These are phyloP conservation scores for Toxoplasma gondii DNA, from an alignment of 169 alveolate genomes.

Conservation along the genomic window DNA sequence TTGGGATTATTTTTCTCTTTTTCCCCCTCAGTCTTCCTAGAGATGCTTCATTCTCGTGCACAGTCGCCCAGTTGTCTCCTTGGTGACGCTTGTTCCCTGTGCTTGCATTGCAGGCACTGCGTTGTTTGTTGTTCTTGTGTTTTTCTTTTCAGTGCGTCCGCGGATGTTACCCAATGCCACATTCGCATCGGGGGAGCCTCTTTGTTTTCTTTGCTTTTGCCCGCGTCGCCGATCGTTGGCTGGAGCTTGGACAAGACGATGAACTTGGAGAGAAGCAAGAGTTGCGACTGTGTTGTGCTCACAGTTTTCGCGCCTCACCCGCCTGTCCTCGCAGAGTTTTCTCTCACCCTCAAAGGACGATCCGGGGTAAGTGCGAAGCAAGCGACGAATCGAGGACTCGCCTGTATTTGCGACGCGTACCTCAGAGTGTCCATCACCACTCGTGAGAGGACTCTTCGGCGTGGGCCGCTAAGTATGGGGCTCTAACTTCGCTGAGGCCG, in stretches of 20 bases:
- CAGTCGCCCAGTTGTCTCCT: too few species aligned
- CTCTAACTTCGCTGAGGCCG: too few species aligned
- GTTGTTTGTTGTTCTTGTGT: not conserved
- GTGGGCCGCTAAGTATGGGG: too few species aligned
- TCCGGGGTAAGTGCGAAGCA: not conserved
- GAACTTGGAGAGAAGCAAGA: not conserved
- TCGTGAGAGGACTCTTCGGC: too few species aligned
- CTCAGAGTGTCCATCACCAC: too few species aligned
- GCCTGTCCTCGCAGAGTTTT: not conserved
- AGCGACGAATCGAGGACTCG: too few species aligned
- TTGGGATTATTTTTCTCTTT: not conserved
- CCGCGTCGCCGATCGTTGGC: not conserved
- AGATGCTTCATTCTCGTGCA: too few species aligned
- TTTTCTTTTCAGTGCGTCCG: not conserved
- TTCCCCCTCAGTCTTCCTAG: not conserved
- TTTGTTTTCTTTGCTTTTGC: not conserved
- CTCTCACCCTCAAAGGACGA: not conserved
- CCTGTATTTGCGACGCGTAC: too few species aligned
- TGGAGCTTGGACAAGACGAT: constrained; percentile 9
- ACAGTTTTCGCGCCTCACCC: constrained; percentile 5
- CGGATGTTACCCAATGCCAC: not conserved
- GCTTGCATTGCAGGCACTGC: too few species aligned
- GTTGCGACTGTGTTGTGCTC: not conserved
- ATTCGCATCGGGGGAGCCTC: constrained; percentile 2
- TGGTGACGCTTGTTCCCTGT: too few species aligned